These are phyloP conservation scores for Discostella pseudostelligera DNA, from an alignment of 108 stramenopile genomes.

Conservation along the genomic window DNA sequence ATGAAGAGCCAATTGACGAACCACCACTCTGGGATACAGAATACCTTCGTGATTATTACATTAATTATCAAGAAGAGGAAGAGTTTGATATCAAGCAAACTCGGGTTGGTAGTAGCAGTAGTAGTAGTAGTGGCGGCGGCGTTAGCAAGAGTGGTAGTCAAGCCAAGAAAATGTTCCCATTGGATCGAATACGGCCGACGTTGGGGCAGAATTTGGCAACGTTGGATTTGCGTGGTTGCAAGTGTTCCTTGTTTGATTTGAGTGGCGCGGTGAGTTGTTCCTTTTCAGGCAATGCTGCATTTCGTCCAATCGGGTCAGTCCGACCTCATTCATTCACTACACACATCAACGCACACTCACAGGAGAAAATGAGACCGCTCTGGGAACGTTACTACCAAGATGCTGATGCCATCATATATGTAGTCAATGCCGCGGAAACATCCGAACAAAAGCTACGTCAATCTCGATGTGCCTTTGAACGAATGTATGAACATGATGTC, in stretches of 20 bases:
- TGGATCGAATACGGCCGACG: constrained; percentile 73
- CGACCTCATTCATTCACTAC: not conserved
- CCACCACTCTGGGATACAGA: constrained; percentile 42
- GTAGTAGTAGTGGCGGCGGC: not conserved
- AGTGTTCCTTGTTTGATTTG: constrained; percentile 70
- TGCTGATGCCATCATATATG: constrained; percentile 75
- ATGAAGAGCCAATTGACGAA: constrained; percentile 16
- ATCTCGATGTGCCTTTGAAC: constrained; percentile 23
- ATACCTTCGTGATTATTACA: constrained; percentile 47
- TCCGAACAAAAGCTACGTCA: constrained; percentile 27
- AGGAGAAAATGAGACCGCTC: constrained; percentile 62
- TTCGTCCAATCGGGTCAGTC: not conserved
- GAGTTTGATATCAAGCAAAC: constrained; percentile 34
- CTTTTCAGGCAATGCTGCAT: not conserved
- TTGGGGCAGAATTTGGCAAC: constrained; percentile 80
- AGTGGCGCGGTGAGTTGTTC: constrained; percentile 50
- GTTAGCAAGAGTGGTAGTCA: not conserved
- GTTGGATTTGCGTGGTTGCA: constrained; percentile 64
- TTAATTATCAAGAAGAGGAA: constrained; percentile 33
- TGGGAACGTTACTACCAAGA: constrained; percentile 84
- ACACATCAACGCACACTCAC: not conserved
- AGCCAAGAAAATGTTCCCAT: constrained; percentile 64
- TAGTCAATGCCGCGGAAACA: constrained; percentile 45
- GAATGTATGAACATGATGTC: constrained; percentile 30
- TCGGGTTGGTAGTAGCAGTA: not conserved